Evolutionary conservation across 2,329 filamentous ascomycete species (phyloP).

Genomic region (Cryphonectria carpinicola): DNA sequence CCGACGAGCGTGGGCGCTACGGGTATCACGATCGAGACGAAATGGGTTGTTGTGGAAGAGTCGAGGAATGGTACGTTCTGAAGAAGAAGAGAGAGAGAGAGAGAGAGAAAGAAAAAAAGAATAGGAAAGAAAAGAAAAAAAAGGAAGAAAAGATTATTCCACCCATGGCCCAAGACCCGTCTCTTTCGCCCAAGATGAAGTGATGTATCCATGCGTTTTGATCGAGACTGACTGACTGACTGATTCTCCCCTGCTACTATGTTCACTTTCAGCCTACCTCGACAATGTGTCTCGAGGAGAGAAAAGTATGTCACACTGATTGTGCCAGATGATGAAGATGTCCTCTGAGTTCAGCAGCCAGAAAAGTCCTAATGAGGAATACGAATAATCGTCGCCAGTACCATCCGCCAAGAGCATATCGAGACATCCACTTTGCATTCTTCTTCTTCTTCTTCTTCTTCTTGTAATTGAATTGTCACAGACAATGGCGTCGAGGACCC

Average conservation of each 20-base stretch:
- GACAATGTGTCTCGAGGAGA: background rate
- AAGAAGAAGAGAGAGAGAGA: background rate
- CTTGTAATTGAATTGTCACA: no score
- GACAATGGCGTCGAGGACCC: background rate
- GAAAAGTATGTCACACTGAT: no score
- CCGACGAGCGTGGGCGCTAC: constrained; percentile 19
- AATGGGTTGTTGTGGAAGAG: constrained; percentile 26
- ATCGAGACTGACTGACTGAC: background rate
- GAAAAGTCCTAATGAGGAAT: no score
- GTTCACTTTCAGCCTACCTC: background rate
- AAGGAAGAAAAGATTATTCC: background rate
- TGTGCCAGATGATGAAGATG: no score
- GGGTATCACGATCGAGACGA: constrained; percentile 25
- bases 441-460: no score
- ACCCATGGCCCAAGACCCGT: background rate
- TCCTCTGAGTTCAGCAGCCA: no score
- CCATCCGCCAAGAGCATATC: no score
- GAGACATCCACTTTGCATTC: no score
- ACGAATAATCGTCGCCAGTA: no score
- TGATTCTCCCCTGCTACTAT: background rate
- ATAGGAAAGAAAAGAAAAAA: background rate
- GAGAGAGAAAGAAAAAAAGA: background rate
- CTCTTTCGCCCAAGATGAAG: background rate
- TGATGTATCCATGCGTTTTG: background rate
- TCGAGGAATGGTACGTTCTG: background rate